Percentiles rank a stretch among this genome's conserved stretches.
phyloP scores from a whole-genome alignment of 345 rosid species.

The Eucalyptus lansdowneana region DNA sequence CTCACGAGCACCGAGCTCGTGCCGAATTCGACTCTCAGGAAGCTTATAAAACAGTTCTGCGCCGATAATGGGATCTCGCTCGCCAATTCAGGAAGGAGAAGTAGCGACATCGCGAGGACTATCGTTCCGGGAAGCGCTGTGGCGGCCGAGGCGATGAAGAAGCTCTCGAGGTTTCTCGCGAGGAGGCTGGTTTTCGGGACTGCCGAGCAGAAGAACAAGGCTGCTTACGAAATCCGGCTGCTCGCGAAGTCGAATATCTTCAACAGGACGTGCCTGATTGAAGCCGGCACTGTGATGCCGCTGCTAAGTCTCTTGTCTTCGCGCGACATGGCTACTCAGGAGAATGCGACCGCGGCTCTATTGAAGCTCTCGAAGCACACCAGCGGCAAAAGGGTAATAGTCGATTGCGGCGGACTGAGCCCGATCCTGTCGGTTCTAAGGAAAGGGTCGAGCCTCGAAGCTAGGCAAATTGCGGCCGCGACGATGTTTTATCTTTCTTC shows the following conservation, averaged over 20 bases:
- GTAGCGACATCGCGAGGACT: slow-evolving; percentile 27
- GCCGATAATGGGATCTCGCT: slow-evolving; percentile 31
- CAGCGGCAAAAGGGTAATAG: slow-evolving; percentile 35
- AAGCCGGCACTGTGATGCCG: slow-evolving; percentile 45
- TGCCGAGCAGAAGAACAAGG: slow-evolving; percentile 39
- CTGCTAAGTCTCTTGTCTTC: slow-evolving; percentile 34
- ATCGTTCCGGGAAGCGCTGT: slow-evolving; percentile 39
- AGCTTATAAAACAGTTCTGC: slow-evolving; percentile 50
- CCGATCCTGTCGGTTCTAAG: slow-evolving; percentile 37
- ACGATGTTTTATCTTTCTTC: slow-evolving; percentile 59
- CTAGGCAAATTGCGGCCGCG: slow-evolving; percentile 56
- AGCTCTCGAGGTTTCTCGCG: slow-evolving; percentile 35
- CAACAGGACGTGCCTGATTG: slow-evolving; percentile 45
- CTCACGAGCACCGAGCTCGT: slow-evolving; percentile 37
- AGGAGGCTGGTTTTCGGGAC: slow-evolving; percentile 46
- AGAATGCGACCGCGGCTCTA: slow-evolving; percentile 50
- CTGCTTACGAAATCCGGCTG: slow-evolving; percentile 54
- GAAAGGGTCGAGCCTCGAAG: slow-evolving; percentile 43
- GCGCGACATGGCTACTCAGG: slow-evolving; percentile 19
- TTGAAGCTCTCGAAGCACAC: slow-evolving; percentile 58
- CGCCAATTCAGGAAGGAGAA: slow-evolving; percentile 8
- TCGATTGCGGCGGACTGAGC: slow-evolving; percentile 45
- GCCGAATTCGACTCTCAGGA: slow-evolving; percentile 41
- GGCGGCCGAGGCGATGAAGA: slow-evolving; percentile 30
- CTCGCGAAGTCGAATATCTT: slow-evolving; percentile 51